Percentiles rank a stretch among this genome's conserved stretches.
These are phyloP conservation scores for Schizosaccharomyces lindneri DNA, from an alignment of 805 yeast genomes.

Conservation along the genomic window DNA sequence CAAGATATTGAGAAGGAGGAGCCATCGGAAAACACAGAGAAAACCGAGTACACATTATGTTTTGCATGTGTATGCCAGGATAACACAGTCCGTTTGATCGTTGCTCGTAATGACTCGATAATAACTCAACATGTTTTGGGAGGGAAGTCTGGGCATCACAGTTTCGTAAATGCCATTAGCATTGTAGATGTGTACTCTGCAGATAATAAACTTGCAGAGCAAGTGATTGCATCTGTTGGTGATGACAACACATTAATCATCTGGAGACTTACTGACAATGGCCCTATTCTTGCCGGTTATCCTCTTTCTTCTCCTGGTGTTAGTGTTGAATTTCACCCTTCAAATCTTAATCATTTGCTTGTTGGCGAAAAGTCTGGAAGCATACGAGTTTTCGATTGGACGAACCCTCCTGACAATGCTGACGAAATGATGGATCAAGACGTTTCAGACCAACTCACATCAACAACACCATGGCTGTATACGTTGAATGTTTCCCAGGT, in stretches of 20 bases:
- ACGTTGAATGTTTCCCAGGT: background rate
- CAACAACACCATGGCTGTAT: background rate
- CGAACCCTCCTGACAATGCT: background rate
- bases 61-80: constrained; percentile 1
- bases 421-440: too few relatives aligned
- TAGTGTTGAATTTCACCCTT: background rate
- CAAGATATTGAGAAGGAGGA: too few relatives aligned
- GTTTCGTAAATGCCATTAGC: background rate
- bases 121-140: background rate
- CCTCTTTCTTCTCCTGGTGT: background rate
- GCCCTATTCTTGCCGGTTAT: background rate
- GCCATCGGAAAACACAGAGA: background rate
- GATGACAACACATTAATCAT: background rate
- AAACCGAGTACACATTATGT: background rate
- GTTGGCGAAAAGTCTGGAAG: background rate
- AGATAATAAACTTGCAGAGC: background rate
- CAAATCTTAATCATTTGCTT: background rate
- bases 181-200: background rate
- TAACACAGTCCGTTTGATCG: background rate
- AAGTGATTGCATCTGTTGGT: background rate
- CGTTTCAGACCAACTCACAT: too few relatives aligned
- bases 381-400: background rate
- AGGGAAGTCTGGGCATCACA: background rate
- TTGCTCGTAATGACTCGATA: background rate
- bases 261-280: background rate